Conservation (phyloP, 1,284 basidiomycete species). For the Crepidotus sp. region DNA sequence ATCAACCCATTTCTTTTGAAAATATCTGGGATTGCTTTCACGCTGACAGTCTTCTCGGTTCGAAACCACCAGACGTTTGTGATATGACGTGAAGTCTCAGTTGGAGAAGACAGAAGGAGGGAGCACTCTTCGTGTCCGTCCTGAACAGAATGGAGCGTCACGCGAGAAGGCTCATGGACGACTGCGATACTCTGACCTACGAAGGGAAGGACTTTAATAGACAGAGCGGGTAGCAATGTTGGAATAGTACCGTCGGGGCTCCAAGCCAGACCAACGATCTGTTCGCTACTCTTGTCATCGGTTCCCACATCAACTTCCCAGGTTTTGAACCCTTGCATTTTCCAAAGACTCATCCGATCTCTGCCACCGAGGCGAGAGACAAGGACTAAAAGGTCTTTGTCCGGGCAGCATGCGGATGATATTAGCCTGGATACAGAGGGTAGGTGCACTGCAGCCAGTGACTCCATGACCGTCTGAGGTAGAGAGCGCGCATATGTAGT, state of each 20-base stretch:
- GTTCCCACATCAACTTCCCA: constrained; percentile 66
- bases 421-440: constrained; percentile 51
- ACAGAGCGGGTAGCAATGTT: constrained; percentile 13
- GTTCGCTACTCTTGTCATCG: constrained; percentile 34
- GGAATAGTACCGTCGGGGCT: constrained; percentile 62
- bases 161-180: constrained; percentile 55
- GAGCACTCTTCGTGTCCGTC: constrained; percentile 51
- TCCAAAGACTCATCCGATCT: constrained; percentile 69
- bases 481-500: no score
- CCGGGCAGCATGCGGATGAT: constrained; percentile 66
- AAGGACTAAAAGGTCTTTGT: constrained; percentile 70
- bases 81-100: constrained; percentile 25
- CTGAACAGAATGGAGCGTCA: constrained; percentile 68
- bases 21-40: constrained; percentile 57
- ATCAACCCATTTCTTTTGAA: constrained; percentile 58
- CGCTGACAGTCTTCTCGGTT: constrained; percentile 34
- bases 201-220: constrained; percentile 9
- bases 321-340: constrained; percentile 65
- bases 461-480: constrained; percentile 19
- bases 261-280: constrained; percentile 60
- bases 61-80: constrained; percentile 65
- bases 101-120: constrained; percentile 24
- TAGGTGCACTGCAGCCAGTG: constrained; percentile 50
- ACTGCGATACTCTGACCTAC: constrained; percentile 66
- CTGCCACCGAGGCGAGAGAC: constrained; percentile 55